phyloP scores from a whole-genome alignment of 225 moss, liverwort and hornwort genomes.

The Pseudisothecium myosuroides region DNA sequence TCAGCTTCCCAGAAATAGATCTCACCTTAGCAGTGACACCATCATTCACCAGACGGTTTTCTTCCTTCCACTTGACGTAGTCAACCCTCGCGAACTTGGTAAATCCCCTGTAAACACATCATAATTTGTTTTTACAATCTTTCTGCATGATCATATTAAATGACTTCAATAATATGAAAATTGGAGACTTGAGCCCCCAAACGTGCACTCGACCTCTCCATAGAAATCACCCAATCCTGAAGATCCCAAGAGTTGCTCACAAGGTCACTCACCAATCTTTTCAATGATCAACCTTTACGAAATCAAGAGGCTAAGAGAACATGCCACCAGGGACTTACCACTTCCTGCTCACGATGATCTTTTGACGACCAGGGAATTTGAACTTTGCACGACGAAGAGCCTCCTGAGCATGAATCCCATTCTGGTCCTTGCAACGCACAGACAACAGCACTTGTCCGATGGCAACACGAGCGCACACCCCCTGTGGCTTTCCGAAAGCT shows the following conservation, averaged over 20 bases:
- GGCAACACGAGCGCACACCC: constrained; percentile 46
- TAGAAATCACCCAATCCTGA: neutral
- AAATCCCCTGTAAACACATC: constrained; percentile 47
- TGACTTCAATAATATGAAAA: neutral
- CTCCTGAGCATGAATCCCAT: constrained; percentile 47
- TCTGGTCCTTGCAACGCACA: constrained; percentile 51
- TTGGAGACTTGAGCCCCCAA: neutral
- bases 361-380: constrained; percentile 73
- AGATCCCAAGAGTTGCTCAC: no score
- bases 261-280: neutral
- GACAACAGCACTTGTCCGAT: constrained; percentile 60
- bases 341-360: constrained; percentile 68
- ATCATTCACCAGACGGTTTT: constrained; percentile 56
- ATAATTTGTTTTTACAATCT: neutral
- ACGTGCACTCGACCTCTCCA: no score
- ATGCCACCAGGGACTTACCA: constrained; percentile 12
- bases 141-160: neutral
- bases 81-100: constrained; percentile 79
- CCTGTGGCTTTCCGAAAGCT: constrained; percentile 61
- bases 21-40: constrained; percentile 75
- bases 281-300: neutral
- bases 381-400: constrained; percentile 65
- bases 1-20: neutral
- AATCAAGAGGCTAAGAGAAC: no score
- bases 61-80: constrained; percentile 85